Base-by-base conservation (phyloP, 1,139 yeast genomes). In the Protomyces gravidus region DNA sequence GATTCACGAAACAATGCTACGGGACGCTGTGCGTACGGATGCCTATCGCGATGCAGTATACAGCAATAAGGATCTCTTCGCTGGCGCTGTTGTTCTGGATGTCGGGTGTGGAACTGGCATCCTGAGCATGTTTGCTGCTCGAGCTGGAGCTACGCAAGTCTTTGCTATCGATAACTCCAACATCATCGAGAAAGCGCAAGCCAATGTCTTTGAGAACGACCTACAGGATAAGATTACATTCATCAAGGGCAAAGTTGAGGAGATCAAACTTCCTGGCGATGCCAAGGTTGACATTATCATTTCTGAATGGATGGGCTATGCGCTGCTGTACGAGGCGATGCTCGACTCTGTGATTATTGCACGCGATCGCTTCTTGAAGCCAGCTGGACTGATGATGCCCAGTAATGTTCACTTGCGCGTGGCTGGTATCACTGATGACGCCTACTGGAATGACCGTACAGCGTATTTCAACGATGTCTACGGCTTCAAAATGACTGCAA, bases 221-320 rank as follows among this genome's bases (percentile, higher is more conserved):
- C 81, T 87, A 64, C 78, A 81, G 50, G 95, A 89, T 73, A 86
- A 86, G 70, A 90, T 94, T 71, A 90, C 97, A 45, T 77, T 90
- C 64, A 75, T 92, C 62, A 88, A 87, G 73, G 98, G 98, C 53
- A 94, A 94, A 72, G 79, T 94, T 74, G 99, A 94, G 76, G 98
- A 94, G 69, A 90, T 92, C 62, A 80, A 75, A 62, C 78, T 94
- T 68, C 98, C 98, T 48, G 84, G 65, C 63, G 21, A 17, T 15
- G 71, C 69, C 47, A 67, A 86, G 70, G 98, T 94, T 57, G 99
- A 94, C 72, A 92, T 94, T 67, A 94, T 94, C 67, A 86, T 94
- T 63, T 85, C 95, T 65, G 99, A 94, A 75, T 94, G 99, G 99
- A 94, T 94, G 99, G 99, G 99, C 19, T 94, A 94, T 75, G 94